These are phyloP conservation scores for Luffa aegyptiaca DNA, from an alignment of 306 rosid species.

Conservation along the genomic window DNA sequence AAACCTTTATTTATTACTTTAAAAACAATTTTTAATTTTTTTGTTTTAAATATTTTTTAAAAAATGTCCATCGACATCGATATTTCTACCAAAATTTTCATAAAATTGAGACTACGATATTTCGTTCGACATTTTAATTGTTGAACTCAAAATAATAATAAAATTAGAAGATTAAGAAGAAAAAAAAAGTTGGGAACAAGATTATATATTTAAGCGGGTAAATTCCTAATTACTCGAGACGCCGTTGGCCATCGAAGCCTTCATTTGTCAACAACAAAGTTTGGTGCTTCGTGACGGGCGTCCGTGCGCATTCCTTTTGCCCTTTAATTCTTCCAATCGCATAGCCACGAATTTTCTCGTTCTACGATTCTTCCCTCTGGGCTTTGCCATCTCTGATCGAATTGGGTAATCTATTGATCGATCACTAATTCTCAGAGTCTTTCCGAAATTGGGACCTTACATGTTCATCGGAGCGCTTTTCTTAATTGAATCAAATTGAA, in stretches of 20 bases:
- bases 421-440: not conserved
- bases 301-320: not conserved
- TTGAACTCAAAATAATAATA: too few species aligned
- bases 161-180: too few species aligned
- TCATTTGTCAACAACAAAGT: not conserved
- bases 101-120: too few species aligned
- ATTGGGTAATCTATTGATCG: not conserved
- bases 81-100: too few species aligned
- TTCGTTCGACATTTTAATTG: too few species aligned
- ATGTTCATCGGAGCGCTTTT: not conserved
- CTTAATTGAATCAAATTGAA: not conserved
- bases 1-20: too few species aligned
- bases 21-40: too few species aligned
- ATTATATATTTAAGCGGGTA: not conserved
- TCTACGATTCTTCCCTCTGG: not conserved
- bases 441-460: not conserved
- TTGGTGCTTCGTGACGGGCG: not conserved
- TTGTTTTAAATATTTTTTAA: too few species aligned
- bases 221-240: not conserved
- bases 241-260: not conserved
- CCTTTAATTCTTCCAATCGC: not conserved
- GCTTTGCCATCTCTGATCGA: not conserved
- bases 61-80: too few species aligned
- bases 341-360: not conserved
- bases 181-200: too few species aligned